Evolutionary conservation across 2,329 filamentous ascomycete genomes (phyloP).

Genomic region (Aspergillus tanneri): DNA sequence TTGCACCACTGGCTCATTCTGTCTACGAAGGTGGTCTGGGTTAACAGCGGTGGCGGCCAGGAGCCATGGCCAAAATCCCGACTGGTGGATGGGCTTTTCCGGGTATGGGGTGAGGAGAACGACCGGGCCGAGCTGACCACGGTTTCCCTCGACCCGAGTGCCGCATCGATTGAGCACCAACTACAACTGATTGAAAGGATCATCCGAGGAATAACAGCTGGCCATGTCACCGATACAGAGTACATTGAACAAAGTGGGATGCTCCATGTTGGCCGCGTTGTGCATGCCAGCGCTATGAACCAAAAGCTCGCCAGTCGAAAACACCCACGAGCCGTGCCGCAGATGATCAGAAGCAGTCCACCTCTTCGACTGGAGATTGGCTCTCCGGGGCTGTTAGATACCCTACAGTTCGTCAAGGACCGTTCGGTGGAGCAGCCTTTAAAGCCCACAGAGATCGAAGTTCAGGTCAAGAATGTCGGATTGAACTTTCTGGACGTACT

Average conservation of each 20-base stretch:
- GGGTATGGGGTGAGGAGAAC: conserved; percentile 10
- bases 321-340: not conserved
- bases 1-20: conserved; percentile 3
- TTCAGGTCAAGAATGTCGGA: conserved; percentile 21
- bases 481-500: conserved; percentile 26
- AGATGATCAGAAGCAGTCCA: not conserved
- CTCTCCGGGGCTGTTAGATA: conserved; percentile 20
- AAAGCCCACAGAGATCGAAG: conserved; percentile 20
- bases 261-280: conserved; percentile 11
- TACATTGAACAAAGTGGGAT: conserved; percentile 10
- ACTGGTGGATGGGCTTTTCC: conserved; percentile 14
- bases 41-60: conserved; percentile 10
- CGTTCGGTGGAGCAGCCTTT: conserved; percentile 1
- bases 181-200: conserved; percentile 5
- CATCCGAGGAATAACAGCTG: not conserved
- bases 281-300: conserved; percentile 1
- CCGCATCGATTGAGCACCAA: not conserved
- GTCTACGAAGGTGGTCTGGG: conserved; percentile 10
- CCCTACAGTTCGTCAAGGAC: conserved; percentile 19
- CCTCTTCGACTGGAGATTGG: conserved; percentile 16
- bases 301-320: conserved; percentile 1
- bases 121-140: conserved; percentile 2
- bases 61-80: conserved; percentile 9
- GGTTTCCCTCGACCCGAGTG: conserved; percentile 6
- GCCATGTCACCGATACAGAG: conserved; percentile 5